A percentile compares a stretch with the other conserved stretches of the same genome.
Conservation (phyloP, 495 filamentous ascomycete species). For the Neurospora sp. region DNA sequence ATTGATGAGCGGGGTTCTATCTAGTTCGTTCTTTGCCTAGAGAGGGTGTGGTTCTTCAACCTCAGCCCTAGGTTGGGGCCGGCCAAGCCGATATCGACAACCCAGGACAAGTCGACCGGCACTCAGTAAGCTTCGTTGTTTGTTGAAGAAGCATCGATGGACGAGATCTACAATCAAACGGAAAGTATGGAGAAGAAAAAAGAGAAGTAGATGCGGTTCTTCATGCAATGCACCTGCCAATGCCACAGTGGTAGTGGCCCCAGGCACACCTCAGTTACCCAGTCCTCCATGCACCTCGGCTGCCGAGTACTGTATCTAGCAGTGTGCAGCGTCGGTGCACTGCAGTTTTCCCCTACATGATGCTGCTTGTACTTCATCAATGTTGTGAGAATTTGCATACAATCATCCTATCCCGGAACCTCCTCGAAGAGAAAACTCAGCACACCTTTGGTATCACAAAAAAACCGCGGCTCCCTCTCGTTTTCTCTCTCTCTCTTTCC, state of each 20-base stretch:
- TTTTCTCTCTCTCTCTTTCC: too few relatives aligned
- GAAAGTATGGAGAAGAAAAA: neutral
- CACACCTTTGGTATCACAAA: neutral
- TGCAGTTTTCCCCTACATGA: neutral
- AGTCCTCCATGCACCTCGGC: neutral
- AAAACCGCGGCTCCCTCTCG: too few relatives aligned
- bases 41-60: neutral
- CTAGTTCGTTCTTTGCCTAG: neutral
- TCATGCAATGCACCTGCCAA: neutral
- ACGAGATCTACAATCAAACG: too few relatives aligned
- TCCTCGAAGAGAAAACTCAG: too few relatives aligned
- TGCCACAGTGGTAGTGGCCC: neutral
- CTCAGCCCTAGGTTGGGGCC: neutral
- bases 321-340: neutral
- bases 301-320: neutral
- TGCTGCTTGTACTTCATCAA: neutral
- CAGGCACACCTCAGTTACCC: neutral
- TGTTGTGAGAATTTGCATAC: too few relatives aligned
- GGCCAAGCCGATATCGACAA: neutral
- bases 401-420: too few relatives aligned
- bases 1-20: neutral
- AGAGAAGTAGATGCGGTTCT: neutral
- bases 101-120: neutral
- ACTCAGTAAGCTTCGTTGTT: neutral
- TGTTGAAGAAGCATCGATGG: too few relatives aligned